Evolutionary conservation across 2,329 filamentous ascomycete genomes (phyloP).

Genomic region (Calonectria hongkongensis): DNA sequence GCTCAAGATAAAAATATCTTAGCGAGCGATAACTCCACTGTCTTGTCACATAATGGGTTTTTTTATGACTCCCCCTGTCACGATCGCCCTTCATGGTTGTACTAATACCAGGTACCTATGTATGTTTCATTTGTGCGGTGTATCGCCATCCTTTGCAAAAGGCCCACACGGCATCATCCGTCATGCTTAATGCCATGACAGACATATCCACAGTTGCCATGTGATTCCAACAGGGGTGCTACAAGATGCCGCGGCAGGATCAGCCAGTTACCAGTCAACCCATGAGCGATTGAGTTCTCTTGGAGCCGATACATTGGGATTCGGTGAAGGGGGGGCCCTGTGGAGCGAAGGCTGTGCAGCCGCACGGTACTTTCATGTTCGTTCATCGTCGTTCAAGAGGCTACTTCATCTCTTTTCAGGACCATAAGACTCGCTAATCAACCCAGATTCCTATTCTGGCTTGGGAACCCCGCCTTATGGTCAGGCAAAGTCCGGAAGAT

Average conservation of each 20-base stretch:
- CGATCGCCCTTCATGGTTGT: background rate
- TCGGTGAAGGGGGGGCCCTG: slow-evolving; percentile 13
- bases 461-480: background rate
- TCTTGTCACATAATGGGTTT: background rate
- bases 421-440: slow-evolving; percentile 23
- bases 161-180: slow-evolving; percentile 27
- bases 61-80: background rate
- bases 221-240: slow-evolving; percentile 11
- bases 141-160: slow-evolving; percentile 10
- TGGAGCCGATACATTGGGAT: background rate
- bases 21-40: background rate
- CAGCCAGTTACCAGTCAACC: background rate
- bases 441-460: slow-evolving; percentile 16
- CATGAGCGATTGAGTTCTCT: background rate
- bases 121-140: slow-evolving; percentile 2
- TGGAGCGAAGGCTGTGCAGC: slow-evolving; percentile 25
- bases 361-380: slow-evolving; percentile 24
- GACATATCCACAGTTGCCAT: background rate
- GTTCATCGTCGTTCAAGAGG: slow-evolving; percentile 7
- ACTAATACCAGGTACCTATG: too few species aligned
- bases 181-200: background rate
- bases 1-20: slow-evolving; percentile 7
- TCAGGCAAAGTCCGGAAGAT: background rate
- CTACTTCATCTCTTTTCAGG: slow-evolving; percentile 19
- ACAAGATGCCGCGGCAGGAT: background rate